These are phyloP conservation scores for Aspergillus uvarum DNA, from an alignment of 2,329 filamentous ascomycete species.

Conservation along the genomic window DNA sequence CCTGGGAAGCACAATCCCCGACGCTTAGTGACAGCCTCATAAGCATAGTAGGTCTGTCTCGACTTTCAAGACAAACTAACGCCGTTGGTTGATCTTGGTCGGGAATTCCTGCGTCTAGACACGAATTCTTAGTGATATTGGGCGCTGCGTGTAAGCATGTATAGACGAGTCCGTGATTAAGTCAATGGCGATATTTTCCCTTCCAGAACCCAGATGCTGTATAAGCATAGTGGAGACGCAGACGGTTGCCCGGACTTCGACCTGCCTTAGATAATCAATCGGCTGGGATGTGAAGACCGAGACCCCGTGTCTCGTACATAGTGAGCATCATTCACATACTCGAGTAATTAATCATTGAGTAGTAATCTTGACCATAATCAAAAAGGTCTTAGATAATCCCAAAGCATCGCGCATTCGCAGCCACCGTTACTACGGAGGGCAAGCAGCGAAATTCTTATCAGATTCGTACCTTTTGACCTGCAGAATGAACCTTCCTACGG, in stretches of 20 bases:
- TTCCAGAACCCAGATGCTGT: conserved; percentile 8
- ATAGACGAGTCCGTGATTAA: not conserved
- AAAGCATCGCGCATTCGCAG: too few species aligned
- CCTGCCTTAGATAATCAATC: conserved; percentile 6
- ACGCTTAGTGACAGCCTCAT: not conserved
- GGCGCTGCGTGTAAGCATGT: not conserved
- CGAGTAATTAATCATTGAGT: too few species aligned
- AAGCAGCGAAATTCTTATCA: not conserved
- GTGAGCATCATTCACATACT: too few species aligned
- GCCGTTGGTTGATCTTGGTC: not conserved
- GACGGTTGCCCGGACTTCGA: conserved; percentile 2
- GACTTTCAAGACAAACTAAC: not conserved
- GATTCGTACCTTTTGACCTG: not conserved
- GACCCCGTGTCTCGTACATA: too few species aligned
- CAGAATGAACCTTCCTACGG: not conserved
- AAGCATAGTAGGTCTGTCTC: not conserved
- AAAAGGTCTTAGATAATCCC: too few species aligned
- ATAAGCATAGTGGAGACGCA: conserved; percentile 9
- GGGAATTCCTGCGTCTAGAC: not conserved
- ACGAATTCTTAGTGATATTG: not conserved
- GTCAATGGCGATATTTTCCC: not conserved
- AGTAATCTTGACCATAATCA: not conserved
- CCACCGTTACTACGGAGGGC: not conserved
- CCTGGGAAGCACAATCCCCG: too few species aligned
- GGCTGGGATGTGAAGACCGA: not conserved